Percentiles rank a stretch among this genome's conserved stretches.
Evolutionary conservation across 805 yeast genomes (phyloP).

Genomic region (Starmerella geochares): DNA sequence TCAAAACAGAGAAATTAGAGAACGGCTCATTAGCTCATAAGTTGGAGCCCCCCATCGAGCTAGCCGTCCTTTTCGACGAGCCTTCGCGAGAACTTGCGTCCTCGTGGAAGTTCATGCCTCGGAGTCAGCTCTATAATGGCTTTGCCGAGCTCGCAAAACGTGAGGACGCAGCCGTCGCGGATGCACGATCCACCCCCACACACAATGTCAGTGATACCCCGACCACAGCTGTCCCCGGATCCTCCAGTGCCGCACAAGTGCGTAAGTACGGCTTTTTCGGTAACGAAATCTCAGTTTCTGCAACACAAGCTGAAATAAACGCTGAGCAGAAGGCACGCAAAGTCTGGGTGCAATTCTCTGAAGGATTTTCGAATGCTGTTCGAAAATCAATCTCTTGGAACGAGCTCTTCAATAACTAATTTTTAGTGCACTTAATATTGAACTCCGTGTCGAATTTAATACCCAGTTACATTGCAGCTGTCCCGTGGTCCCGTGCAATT

Average conservation of each 20-base stretch:
- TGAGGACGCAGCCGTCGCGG: neutral
- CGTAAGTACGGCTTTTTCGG: conserved; percentile 22
- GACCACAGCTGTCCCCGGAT: neutral
- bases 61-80: conserved; percentile 20
- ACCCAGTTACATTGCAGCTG: too few relatives aligned
- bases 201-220: neutral
- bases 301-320: conserved; percentile 8
- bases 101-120: conserved; percentile 12
- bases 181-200: neutral
- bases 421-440: neutral
- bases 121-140: conserved; percentile 12
- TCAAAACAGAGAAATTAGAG: conserved; percentile 27
- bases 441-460: too few relatives aligned
- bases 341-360: conserved; percentile 83
- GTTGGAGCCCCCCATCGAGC: conserved; percentile 33
- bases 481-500: too few relatives aligned
- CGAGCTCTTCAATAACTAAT: conserved; percentile 33
- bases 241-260: neutral
- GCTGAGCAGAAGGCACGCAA: conserved; percentile 13
- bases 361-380: conserved; percentile 88
- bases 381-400: conserved; percentile 72
- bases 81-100: conserved; percentile 4
- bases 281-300: conserved; percentile 5
- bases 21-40: conserved; percentile 27
- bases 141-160: conserved; percentile 2